These are phyloP conservation scores for Piloderma croceum DNA, from an alignment of 768 basidiomycete genomes.

Conservation along the genomic window DNA sequence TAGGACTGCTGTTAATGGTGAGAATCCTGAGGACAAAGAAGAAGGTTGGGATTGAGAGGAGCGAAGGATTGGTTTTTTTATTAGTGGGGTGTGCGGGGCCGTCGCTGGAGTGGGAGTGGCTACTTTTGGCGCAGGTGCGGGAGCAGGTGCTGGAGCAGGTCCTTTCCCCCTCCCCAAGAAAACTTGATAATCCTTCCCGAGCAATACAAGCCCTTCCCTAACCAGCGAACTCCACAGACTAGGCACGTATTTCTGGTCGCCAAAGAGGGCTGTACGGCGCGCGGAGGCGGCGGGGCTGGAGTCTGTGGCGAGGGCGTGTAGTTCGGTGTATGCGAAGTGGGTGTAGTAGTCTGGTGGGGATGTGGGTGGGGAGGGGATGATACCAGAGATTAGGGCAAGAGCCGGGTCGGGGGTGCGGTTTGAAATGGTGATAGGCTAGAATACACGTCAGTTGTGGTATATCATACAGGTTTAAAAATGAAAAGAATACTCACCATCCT, in stretches of 20 bases:
- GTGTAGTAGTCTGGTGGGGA: conserved; percentile 33
- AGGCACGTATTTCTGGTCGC: conserved; percentile 61
- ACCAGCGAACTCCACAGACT: conserved; percentile 58
- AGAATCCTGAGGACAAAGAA: conserved; percentile 38
- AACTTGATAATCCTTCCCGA: conserved; percentile 67
- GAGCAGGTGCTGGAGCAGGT: conserved; percentile 17
- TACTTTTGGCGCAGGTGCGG: conserved; percentile 14
- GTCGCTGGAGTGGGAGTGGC: conserved; percentile 10
- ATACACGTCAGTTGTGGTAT: conserved; percentile 2
- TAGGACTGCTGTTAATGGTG: conserved; percentile 49
- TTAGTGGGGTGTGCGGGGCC: conserved; percentile 22
- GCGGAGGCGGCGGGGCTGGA: conserved; percentile 34
- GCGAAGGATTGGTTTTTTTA: conserved; percentile 28
- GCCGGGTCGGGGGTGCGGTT: conserved; percentile 41
- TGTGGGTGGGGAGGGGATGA: conserved; percentile 51
- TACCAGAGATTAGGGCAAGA: conserved; percentile 44
- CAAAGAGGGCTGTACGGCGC: conserved; percentile 53
- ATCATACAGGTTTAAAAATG: neutral
- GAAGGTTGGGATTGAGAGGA: conserved; percentile 39
- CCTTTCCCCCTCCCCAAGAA: conserved; percentile 55
- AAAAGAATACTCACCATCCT: conserved; percentile 29
- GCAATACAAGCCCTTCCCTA: conserved; percentile 51
- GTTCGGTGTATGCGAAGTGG: conserved; percentile 63
- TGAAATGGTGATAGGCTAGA: conserved; percentile 45
- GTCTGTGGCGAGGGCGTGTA: conserved; percentile 46